Evolutionary conservation across 208 protist species (phyloP).

Genomic region (Naegleria fowleri): DNA sequence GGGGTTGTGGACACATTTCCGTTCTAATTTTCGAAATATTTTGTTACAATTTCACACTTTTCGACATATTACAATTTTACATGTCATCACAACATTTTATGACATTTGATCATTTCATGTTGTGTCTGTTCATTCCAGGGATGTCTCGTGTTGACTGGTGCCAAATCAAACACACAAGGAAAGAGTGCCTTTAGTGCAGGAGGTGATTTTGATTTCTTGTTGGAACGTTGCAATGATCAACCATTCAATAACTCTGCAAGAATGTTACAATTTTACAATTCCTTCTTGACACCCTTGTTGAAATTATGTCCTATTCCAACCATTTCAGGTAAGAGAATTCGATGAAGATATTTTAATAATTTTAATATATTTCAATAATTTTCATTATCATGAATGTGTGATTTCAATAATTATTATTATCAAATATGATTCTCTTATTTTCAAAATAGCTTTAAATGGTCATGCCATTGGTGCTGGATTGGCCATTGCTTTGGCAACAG

Average conservation of each 20-base stretch:
- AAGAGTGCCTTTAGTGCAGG: constrained; percentile 51
- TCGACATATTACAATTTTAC: too few relatives aligned
- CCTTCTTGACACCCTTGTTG: neutral
- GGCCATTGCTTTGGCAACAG: constrained; percentile 51
- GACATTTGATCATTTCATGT: too few relatives aligned
- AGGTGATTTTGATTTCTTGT: constrained; percentile 58
- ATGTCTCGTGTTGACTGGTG: constrained; percentile 51
- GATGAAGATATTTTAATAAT: neutral
- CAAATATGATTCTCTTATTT: neutral
- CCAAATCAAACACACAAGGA: neutral
- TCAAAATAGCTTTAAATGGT: constrained; percentile 48
- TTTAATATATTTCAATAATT: neutral
- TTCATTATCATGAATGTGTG: neutral
- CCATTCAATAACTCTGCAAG: constrained; percentile 12
- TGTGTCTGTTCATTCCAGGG: too few relatives aligned
- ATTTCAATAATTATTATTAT: neutral
- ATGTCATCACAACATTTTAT: too few relatives aligned
- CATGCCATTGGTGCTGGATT: constrained; percentile 57
- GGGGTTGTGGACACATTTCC: too few relatives aligned
- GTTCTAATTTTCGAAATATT: too few relatives aligned
- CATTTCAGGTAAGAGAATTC: neutral
- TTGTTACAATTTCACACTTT: too few relatives aligned
- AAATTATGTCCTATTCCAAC: neutral
- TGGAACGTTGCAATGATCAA: constrained; percentile 35
- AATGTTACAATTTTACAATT: constrained; percentile 40